phyloP scores from a whole-genome alignment of 371 early-diverging fungal species.

The Blakeslea trispora region DNA sequence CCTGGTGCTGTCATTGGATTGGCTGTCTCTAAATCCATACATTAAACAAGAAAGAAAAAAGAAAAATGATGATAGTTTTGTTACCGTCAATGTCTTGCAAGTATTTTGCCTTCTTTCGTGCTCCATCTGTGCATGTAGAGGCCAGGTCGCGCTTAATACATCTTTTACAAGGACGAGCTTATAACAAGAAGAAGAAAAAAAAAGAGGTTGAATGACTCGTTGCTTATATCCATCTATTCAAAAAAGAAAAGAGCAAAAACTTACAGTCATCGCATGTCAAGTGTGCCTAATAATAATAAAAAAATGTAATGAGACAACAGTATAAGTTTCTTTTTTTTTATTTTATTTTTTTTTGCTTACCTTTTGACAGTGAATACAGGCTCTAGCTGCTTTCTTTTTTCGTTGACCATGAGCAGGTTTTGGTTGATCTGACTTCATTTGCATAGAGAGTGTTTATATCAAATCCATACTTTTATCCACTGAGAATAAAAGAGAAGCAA shows the following conservation, averaged over 20 bases:
- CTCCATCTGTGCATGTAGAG: constrained; percentile 74
- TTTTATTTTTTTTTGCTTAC: no score
- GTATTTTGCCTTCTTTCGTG: constrained; percentile 85
- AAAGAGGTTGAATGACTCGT: no score
- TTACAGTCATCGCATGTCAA: constrained; percentile 65
- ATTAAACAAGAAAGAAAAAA: no score
- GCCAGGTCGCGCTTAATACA: constrained; percentile 78
- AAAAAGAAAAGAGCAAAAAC: no score
- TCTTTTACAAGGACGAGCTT: constrained; percentile 79
- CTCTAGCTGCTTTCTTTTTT: constrained; percentile 41
- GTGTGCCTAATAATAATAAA: no score
- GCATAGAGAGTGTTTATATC: neutral
- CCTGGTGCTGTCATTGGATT: constrained; percentile 4
- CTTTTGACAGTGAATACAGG: constrained; percentile 57
- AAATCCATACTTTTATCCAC: neutral
- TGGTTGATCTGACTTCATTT: constrained; percentile 24
- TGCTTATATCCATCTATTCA: no score
- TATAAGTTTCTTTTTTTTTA: no score
- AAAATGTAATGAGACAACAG: no score
- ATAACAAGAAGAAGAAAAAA: no score
- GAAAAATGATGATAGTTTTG: no score
- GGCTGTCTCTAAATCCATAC: constrained; percentile 8
- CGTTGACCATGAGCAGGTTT: constrained; percentile 15
- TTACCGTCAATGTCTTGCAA: constrained; percentile 58
- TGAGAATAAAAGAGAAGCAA: no score